phyloP scores from a whole-genome alignment of 2,329 filamentous ascomycete genomes.

The Apiospora koreana region DNA sequence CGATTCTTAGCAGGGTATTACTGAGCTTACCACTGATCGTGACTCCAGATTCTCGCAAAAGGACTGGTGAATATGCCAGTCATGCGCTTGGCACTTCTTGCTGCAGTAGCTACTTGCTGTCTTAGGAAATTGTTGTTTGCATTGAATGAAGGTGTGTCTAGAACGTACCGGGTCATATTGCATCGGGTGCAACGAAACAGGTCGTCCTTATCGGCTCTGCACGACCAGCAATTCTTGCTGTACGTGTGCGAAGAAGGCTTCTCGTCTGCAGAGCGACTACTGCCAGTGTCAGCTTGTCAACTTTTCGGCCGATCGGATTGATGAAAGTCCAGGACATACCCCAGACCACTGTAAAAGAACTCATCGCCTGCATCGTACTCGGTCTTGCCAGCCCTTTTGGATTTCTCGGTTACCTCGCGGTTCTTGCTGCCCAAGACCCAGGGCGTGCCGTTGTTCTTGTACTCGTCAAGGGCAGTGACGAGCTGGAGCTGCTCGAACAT shows the following conservation, averaged over 20 bases:
- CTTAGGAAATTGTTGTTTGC: constrained; percentile 12
- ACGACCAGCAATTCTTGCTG: constrained; percentile 21
- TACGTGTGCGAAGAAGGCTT: constrained; percentile 17
- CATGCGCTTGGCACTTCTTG: constrained; percentile 17
- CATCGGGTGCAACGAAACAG: constrained; percentile 17
- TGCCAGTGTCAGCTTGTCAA: neutral
- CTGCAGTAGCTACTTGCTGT: constrained; percentile 22
- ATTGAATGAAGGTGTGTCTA: neutral
- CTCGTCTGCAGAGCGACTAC: constrained; percentile 23
- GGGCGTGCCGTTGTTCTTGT: constrained; percentile 25
- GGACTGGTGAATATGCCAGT: constrained; percentile 19
- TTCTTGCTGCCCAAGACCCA: constrained; percentile 24
- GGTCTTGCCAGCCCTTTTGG: neutral
- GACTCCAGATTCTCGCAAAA: constrained; percentile 16
- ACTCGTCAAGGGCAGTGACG: constrained; percentile 21
- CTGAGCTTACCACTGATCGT: constrained; percentile 20
- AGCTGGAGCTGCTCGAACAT: constrained; percentile 26
- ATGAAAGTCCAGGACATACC: constrained; percentile 17
- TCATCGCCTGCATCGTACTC: constrained; percentile 20
- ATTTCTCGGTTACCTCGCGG: neutral
- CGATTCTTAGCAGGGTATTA: too few relatives aligned
- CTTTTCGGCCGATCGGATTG: neutral
- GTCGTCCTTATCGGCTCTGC: constrained; percentile 10
- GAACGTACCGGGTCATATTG: neutral
- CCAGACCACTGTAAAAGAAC: constrained; percentile 24